Evolutionary conservation across 2,329 filamentous ascomycete genomes (phyloP), one percentile per base, ranked within the genome.

Genomic region (Coniella vitis): DNA sequence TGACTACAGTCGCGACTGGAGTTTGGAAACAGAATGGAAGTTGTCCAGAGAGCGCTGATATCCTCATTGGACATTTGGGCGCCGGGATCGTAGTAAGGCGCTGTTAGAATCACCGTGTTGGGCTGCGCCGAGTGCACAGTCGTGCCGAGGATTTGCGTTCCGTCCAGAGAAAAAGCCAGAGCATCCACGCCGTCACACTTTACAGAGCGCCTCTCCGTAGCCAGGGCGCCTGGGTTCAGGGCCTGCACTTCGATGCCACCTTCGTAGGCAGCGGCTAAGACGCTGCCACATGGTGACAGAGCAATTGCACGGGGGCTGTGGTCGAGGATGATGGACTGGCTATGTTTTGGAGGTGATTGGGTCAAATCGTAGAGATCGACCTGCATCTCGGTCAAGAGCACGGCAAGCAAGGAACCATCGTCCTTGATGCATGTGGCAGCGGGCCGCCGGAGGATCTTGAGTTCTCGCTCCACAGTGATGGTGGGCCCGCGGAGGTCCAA

Each of bases 211-310:
- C 84, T 76, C 56, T 90, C 84, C 0, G 79, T 86, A 12, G 78
- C 65, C 22, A 84, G 60, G 21, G 79, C 81, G 46, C 74, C 78
- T 2, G 83, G 72, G 41, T 79, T 79, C 35, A 95, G 70, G 4
- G 88, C 86, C 22, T 87, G 83, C 0, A 95, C 86, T 64, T 95
- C 90, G 54, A 95, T 90, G n/a, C 87, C 87, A 48, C 87, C 86
- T 60, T 89, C 83, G 64, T 90, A 94, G 7, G 89, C 89, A 14
- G 88, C 85, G 20, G 90, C 90, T 39, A 95, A 69, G 13, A 95
- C 86, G 38, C 84, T 82, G 20, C 87, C 88, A 55, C 85, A 87
- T 1, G 89, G 87, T 0, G 89, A 91, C 25, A 95, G 69, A 14
- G 86, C 83, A 55, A 95, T 85, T 13, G 87, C 82, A 47, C 83